Conservation (phyloP, 768 basidiomycete genomes). For the Solioccasus polychromus region DNA sequence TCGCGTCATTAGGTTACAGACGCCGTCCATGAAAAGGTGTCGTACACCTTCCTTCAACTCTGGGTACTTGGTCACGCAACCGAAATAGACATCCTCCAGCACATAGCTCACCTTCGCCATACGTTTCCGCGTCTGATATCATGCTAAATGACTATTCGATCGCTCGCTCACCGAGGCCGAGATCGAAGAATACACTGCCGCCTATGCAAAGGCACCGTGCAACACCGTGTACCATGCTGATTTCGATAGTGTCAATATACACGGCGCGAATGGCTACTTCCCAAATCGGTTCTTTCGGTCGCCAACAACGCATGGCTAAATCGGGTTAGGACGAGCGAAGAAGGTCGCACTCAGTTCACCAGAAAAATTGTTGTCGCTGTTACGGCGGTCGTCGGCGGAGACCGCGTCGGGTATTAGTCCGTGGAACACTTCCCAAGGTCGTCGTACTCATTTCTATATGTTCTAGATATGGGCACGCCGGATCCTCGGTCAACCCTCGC, state of each 20-base stretch:
- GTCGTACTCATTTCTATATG: not conserved
- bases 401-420: conserved; percentile 56
- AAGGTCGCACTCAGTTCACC: conserved; percentile 54
- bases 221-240: conserved; percentile 38
- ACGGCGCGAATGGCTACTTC: conserved; percentile 43
- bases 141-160: too few relatives aligned
- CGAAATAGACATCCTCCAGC: conserved; percentile 27
- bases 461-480: conserved; percentile 47
- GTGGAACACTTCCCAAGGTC: conserved; percentile 40
- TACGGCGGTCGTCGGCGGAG: conserved; percentile 47
- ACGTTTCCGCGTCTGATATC: too few relatives aligned
- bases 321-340: too few relatives aligned
- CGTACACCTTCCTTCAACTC: too few relatives aligned
- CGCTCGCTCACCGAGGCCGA: conserved; percentile 29
- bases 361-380: conserved; percentile 55
- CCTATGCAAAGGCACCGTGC: conserved; percentile 30
- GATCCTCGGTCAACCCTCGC: too few relatives aligned
- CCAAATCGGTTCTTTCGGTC: too few relatives aligned
- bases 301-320: too few relatives aligned
- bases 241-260: conserved; percentile 47
- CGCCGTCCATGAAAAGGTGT: conserved; percentile 52
- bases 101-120: conserved; percentile 29
- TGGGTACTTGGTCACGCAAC: conserved; percentile 58
- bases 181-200: conserved; percentile 28
- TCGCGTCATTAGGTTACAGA: conserved; percentile 61